A percentile compares a stretch with the other conserved stretches of the same genome.
These are phyloP conservation scores for Hordeum marinum DNA, from an alignment of 176 grass and related monocot genomes.

Conservation along the genomic window DNA sequence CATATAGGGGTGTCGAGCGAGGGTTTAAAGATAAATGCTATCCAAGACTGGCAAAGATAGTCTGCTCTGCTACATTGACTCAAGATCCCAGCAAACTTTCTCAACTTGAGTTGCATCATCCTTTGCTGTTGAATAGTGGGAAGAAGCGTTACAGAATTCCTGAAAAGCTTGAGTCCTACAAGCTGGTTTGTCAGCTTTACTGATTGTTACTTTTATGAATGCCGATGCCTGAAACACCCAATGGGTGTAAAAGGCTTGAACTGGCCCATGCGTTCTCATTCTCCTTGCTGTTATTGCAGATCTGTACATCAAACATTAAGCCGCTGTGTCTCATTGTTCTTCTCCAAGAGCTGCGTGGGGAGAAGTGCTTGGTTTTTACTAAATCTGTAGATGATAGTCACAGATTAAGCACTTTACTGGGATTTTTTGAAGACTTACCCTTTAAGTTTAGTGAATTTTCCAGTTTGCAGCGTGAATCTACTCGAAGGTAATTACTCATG, in stretches of 20 bases:
- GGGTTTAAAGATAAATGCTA: constrained; percentile 82
- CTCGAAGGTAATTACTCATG: constrained; percentile 58
- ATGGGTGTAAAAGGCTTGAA: constrained; percentile 4
- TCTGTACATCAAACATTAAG: constrained; percentile 92
- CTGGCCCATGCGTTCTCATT: background rate
- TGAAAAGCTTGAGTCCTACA: constrained; percentile 63
- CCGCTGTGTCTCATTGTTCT: constrained; percentile 74
- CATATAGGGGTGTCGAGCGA: constrained; percentile 63
- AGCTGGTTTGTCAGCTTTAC: constrained; percentile 52
- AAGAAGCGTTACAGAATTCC: constrained; percentile 83
- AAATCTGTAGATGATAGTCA: constrained; percentile 90
- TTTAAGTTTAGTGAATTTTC: constrained; percentile 94
- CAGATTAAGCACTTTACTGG: constrained; percentile 80
- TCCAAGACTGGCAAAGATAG: constrained; percentile 78
- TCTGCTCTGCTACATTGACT: constrained; percentile 89
- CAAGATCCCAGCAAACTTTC: constrained; percentile 99
- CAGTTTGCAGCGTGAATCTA: constrained; percentile 71
- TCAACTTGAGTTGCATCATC: constrained; percentile 86
- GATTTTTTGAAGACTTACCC: constrained; percentile 71
- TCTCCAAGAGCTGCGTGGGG: constrained; percentile 64
- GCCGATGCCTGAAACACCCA: too few relatives aligned
- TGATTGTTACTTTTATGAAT: background rate
- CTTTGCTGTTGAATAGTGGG: constrained; percentile 84
- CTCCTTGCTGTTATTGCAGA: constrained; percentile 35
- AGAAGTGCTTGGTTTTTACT: constrained; percentile 89